Base-by-base conservation (phyloP, 345 rosid genomes). In the Kernera saxatilis region DNA sequence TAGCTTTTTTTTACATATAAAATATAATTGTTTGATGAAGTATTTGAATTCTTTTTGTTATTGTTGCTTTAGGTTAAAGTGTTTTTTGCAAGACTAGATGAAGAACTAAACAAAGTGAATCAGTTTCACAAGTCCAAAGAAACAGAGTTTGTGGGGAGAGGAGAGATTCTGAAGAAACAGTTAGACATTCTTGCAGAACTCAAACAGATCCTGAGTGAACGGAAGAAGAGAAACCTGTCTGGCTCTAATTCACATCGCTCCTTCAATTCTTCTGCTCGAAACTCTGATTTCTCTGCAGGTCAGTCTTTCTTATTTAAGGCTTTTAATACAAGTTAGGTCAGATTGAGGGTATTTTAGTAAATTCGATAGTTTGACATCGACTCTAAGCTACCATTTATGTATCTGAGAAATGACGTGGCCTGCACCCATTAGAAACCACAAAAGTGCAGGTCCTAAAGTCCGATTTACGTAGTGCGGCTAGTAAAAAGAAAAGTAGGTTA, bases 41-140 rank as follows among this genome's bases (percentile, higher is more conserved):
- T 8, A 52, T 33, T 27, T 25, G 13, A n/a, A 33, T 32, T 17
- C 29, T 51, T 30, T 45, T 57, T 23, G 39, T 37, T 48, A 22
- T 26, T 52, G 11, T 14, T 57, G 2, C 27, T 67, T 51, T 33
- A 94, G 99, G 91, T 86, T 77, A 84, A 72, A 70, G 77, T 67
- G 36, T 93, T 91, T 76, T 89, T 91, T 39, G 90, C 80, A 74
- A 81, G 64, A 19, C 15, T 93, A 37, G 97, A 91, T 49, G 89
- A 79, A 22, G 99, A 93, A 71, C 80, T 89, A 13, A 86, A 91
- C 70, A 91, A 89, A 68, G 97, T 91, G 79, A 93, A 93, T 82
- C 87, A 81, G 45, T 93, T 93, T 68, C 88, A 91, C 83, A 85
- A 77, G 81, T 61, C 67, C 0, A 88, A 76, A 76, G 99, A 93